A percentile compares a stretch with the other conserved stretches of the same genome.
phyloP scores from a whole-genome alignment of 2,329 filamentous ascomycete genomes.

The Aspergillus sp. region DNA sequence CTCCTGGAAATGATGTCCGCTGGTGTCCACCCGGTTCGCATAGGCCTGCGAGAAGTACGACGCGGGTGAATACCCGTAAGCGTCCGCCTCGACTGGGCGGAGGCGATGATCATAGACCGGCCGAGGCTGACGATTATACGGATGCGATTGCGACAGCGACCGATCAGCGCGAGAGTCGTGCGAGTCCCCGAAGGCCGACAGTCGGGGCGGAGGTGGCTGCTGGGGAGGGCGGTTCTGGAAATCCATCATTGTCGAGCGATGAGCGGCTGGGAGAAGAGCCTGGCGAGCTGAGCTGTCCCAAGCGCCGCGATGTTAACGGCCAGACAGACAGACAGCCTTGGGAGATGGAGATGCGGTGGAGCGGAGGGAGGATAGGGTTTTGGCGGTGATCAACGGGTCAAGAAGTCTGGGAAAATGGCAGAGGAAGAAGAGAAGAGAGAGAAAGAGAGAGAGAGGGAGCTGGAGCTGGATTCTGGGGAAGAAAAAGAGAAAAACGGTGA shows the following conservation, averaged over 20 bases:
- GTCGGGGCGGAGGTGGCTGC: conserved; percentile 20
- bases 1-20: conserved; percentile 13
- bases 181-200: conserved; percentile 21
- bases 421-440: conserved; percentile 2
- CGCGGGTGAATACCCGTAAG: conserved; percentile 1
- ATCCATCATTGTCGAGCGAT: conserved; percentile 21
- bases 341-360: no score
- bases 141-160: conserved; percentile 10
- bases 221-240: conserved; percentile 13
- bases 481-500: conserved; percentile 9
- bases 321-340: no score
- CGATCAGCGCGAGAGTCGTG: conserved; percentile 21
- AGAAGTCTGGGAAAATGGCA: conserved; percentile 1
- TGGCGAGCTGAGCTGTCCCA: not conserved
- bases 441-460: conserved; percentile 1
- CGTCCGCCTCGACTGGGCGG: not conserved
- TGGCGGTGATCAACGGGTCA: not conserved
- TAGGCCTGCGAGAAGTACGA: conserved; percentile 6
- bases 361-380: not conserved
- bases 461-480: conserved; percentile 1
- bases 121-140: not conserved
- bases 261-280: conserved; percentile 1
- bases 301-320: no score
- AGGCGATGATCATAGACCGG: not conserved
- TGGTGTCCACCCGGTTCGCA: conserved; percentile 14